Evolutionary conservation across 192 early-diverging fungal genomes (phyloP).

Genomic region (Podila clonocystis): DNA sequence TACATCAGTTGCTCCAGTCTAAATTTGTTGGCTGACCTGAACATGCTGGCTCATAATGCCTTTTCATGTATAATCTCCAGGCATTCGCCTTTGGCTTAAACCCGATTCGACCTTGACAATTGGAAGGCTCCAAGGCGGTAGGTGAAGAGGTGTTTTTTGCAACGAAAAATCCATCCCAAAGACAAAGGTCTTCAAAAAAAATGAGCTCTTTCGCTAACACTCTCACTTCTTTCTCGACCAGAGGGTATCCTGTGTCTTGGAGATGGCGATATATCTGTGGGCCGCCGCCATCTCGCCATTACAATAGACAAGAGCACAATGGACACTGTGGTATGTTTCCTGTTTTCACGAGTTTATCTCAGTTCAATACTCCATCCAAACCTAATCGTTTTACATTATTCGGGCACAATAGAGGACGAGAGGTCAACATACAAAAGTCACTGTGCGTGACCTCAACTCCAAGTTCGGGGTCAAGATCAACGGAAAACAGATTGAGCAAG

Average conservation of each 20-base stretch:
- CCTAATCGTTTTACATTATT: neutral
- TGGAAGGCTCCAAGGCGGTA: conserved; percentile 24
- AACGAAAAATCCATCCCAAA: neutral
- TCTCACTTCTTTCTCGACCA: neutral
- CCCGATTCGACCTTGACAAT: conserved; percentile 41
- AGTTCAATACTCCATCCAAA: neutral
- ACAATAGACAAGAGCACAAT: conserved; percentile 17
- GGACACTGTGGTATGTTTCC: conserved; percentile 28
- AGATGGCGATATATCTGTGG: conserved; percentile 21
- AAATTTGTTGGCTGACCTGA: neutral
- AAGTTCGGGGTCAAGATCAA: conserved; percentile 25
- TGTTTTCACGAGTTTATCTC: too few species aligned
- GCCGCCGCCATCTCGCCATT: conserved; percentile 32
- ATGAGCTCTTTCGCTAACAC: too few species aligned
- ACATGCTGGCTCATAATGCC: neutral
- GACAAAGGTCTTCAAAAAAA: neutral
- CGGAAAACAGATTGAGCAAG: conserved; percentile 12
- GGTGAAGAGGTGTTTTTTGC: neutral
- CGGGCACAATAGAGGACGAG: conserved; percentile 7
- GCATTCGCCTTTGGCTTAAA: conserved; percentile 42
- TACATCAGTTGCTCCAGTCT: neutral
- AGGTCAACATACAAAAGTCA: conserved; percentile 26
- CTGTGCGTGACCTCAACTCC: conserved; percentile 30
- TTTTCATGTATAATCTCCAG: neutral
- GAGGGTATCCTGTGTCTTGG: conserved; percentile 22